Conservation (phyloP, 2,329 filamentous ascomycete species). For the Biscogniauxia marginata region DNA sequence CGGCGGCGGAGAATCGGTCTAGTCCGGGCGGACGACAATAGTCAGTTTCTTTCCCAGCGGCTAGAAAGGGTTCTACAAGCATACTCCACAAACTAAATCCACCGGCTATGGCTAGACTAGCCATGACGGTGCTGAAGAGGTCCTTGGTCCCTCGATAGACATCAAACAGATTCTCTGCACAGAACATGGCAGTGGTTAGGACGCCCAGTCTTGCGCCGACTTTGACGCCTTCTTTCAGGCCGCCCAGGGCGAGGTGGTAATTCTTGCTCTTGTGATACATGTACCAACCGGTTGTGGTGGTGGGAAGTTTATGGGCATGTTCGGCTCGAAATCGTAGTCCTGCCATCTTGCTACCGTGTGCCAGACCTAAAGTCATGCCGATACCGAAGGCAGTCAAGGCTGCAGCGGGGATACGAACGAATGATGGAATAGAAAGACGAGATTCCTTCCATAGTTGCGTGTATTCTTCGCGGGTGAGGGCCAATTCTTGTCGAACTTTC, state of each 20-base stretch:
- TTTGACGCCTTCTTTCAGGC: constrained; percentile 72
- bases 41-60: constrained; percentile 1
- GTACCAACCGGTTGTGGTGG: constrained; percentile 84
- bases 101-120: constrained; percentile 81
- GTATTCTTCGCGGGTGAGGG: constrained; percentile 31
- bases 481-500: constrained; percentile 10
- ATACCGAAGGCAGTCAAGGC: constrained; percentile 61
- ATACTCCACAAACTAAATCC: constrained; percentile 83
- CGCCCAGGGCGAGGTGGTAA: constrained; percentile 78
- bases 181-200: constrained; percentile 75
- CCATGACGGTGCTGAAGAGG: constrained; percentile 76
- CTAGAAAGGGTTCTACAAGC: constrained; percentile 31
- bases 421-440: constrained; percentile 62
- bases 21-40: constrained; percentile 7
- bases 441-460: constrained; percentile 38
- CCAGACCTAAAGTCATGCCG: constrained; percentile 69
- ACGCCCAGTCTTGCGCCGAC: constrained; percentile 70
- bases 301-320: constrained; percentile 90
- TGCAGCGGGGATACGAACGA: constrained; percentile 65
- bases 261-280: constrained; percentile 99
- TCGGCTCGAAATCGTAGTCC: constrained; percentile 89
- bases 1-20: constrained; percentile 79
- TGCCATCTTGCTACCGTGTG: constrained; percentile 70
- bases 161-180: constrained; percentile 84
- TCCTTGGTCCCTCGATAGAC: constrained; percentile 68